phyloP scores from a whole-genome alignment of 768 basidiomycete genomes.

The Calocera cornea region DNA sequence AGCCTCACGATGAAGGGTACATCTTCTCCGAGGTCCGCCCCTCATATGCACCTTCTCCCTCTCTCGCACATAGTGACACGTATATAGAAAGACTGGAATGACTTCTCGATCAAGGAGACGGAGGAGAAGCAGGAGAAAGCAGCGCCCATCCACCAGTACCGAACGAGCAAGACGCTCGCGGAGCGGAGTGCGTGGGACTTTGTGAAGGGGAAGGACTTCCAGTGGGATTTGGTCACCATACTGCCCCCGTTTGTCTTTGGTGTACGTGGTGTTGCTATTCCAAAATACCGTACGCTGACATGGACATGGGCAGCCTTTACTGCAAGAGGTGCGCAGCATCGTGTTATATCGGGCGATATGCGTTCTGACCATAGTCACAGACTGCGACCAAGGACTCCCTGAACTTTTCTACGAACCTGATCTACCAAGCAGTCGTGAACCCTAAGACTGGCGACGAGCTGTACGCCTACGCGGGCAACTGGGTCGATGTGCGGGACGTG shows the following conservation, averaged over 20 bases:
- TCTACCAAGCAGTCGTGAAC: background rate
- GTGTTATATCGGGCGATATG: no score
- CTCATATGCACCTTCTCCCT: conserved; percentile 13
- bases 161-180: conserved; percentile 49
- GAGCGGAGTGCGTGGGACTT: conserved; percentile 48
- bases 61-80: conserved; percentile 21
- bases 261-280: background rate
- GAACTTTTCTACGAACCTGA: background rate
- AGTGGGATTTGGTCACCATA: conserved; percentile 41
- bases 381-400: background rate
- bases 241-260: conserved; percentile 40
- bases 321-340: background rate
- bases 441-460: background rate
- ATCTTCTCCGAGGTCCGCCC: conserved; percentile 18
- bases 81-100: conserved; percentile 48
- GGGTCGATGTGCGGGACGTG: conserved; percentile 29
- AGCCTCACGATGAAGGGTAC: conserved; percentile 17
- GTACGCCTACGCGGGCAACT: conserved; percentile 11
- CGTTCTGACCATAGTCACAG: background rate
- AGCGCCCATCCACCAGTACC: conserved; percentile 33
- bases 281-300: background rate
- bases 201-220: conserved; percentile 31
- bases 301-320: background rate
- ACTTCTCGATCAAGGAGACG: conserved; percentile 32
- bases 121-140: conserved; percentile 39